Evolutionary conservation across 2,329 filamentous ascomycete species (phyloP), one percentile per base, ranked within the genome.

Genomic region (Ascocoryne sarcoides): DNA sequence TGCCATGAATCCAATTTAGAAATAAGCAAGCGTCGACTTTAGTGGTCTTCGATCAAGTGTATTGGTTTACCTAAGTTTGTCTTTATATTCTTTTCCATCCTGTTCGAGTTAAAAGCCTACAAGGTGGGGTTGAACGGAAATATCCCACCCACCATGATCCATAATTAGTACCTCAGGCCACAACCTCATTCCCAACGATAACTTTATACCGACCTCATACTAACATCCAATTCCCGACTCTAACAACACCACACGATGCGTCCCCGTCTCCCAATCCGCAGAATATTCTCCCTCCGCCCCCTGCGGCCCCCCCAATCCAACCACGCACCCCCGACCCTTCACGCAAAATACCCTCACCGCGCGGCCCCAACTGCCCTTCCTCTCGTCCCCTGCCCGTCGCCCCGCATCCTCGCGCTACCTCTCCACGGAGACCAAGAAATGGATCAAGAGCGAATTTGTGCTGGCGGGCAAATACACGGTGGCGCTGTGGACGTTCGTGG

Each of bases 381-480:
- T 84, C 36, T 64, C 71, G 18, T 61, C 58, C 9, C 43, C 54
- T 23, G 65, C 45, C 53, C 57, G 50, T 50, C 60, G 43, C 65
- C 62, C 12, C n/a, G 7, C 60, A 56, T 26, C 40, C 50, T 74
- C 75, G 3, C 81, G 89, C 38, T 75, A 84, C 46, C 74, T 93
- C 44, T 87, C 84, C n/a, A 93, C 85, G 0, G 82, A 88, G 58
- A 77, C 78, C 47, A 82, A 77, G 49, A 66, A 69, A 47, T 86
- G 79, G 67, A 66, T 89, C 43, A 80, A 75, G 47, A 71, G 82
- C 48, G 83, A 90, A 53, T 68, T 85, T 34, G 76, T 76, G 53
- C 69, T 83, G 20, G 81, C 79, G 30, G 65, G 79, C 21, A 84
- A 84, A 49, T 86, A 77, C 59, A 79, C 73, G 0, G 53, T 71